Percentiles rank a stretch among this genome's conserved stretches.
Conservation (phyloP, 2,329 filamentous ascomycete species). For the Sporothrix luriei region DNA sequence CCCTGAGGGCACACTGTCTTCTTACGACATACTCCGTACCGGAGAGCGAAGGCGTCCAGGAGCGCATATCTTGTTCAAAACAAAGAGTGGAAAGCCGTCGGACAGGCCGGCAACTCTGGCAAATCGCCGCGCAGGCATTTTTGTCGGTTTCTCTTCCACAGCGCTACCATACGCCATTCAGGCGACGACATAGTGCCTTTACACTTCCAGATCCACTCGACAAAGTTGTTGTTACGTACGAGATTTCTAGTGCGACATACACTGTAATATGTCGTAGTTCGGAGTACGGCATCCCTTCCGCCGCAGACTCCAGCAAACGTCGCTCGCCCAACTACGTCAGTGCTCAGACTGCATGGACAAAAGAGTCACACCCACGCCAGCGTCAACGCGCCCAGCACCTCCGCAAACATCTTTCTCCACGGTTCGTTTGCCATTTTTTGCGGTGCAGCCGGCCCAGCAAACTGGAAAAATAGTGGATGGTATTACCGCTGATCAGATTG, state of each 20-base stretch:
- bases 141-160: slow-evolving; percentile 18
- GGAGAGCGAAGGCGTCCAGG: not conserved
- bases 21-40: slow-evolving; percentile 4
- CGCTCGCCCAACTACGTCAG: slow-evolving; percentile 25
- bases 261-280: too few species aligned
- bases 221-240: slow-evolving; percentile 40
- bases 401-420: slow-evolving; percentile 8
- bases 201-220: not conserved
- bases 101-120: not conserved
- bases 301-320: slow-evolving; percentile 26
- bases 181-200: not conserved
- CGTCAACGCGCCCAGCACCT: not conserved
- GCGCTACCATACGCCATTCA: slow-evolving; percentile 15
- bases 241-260: slow-evolving; percentile 10
- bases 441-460: slow-evolving; percentile 27
- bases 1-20: slow-evolving; percentile 14
- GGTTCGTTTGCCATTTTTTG: slow-evolving; percentile 27
- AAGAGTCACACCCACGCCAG: slow-evolving; percentile 16
- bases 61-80: not conserved
- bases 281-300: slow-evolving; percentile 4
- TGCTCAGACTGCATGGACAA: slow-evolving; percentile 8
- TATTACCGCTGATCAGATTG: slow-evolving; percentile 20
- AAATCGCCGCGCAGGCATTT: slow-evolving; percentile 23
- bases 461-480: not conserved
- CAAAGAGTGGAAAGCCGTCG: not conserved